Base-by-base conservation (phyloP, 345 rosid species). In the Cardamine resedifolia region DNA sequence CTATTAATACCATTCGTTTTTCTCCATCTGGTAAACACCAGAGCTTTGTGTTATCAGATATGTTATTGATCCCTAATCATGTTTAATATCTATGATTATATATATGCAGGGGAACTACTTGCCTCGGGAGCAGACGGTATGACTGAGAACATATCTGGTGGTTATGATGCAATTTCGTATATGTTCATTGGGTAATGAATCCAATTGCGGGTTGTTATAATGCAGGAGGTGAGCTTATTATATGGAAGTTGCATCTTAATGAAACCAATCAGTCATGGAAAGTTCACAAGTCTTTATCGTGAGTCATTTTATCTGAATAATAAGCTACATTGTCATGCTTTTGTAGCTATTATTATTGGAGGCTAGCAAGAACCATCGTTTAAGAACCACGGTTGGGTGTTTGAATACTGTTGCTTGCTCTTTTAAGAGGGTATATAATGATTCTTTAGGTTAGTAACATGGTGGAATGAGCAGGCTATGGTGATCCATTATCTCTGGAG, bases 91-190 rank as follows among this genome's bases (percentile, higher is more conserved):
- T 59, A 9, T n/a, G n/a, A n/a, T n/a, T n/a, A n/a, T n/a, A n/a
- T n/a, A 39, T 72, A 3, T 83, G 83, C 87, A 94, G 97, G 98
- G 50, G 97, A 94, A 53, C 84, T 79, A 30, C 91, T 94, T 81
- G 95, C 98, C 57, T 94, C 98, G 3, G 98, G 97, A 77, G 98
- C 96, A 60, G 98, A 91, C 82, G 98, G 98, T 91, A 85, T 64
- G 84, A 6, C 44, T 49, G 36, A 36, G 1, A 64, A 43, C 33
- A 39, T 58, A 31, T 52, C 23, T 31, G 18, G 23, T 68, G 23
- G 34, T 64, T 69, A 39, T 21, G 10, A 51, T 36, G 39, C 63
- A 47, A 18, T n/a, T 58, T 67, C 26, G 44, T 19, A 2, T 63
- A 11, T n/a, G 16, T 64, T 64, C 3, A 38, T 23, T 55, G 24